Conservation (phyloP, 192 early-diverging fungal genomes). For the Chytriomyces confervae region DNA sequence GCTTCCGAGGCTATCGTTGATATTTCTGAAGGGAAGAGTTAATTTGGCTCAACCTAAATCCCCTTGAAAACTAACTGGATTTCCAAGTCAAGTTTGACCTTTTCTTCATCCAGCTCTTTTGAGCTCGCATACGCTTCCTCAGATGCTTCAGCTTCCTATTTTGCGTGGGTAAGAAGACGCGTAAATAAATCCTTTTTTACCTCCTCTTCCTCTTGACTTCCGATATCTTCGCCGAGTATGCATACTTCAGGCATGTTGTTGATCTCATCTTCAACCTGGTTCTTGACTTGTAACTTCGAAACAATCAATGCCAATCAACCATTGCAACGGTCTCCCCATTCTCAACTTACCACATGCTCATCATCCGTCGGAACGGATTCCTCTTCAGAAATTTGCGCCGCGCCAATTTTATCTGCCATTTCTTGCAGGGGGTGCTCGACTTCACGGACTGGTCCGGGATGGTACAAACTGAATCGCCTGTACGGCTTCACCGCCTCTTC, state of each 20-base stretch:
- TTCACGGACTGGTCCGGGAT: neutral
- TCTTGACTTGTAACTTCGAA: neutral
- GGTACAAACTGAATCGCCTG: conserved; percentile 1
- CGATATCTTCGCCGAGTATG: too few relatives aligned
- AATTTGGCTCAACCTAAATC: neutral
- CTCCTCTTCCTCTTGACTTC: neutral
- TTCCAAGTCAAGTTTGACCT: conserved; percentile 14
- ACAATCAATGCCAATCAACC: neutral
- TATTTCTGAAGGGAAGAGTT: neutral
- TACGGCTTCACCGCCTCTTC: neutral
- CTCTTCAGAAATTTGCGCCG: too few relatives aligned
- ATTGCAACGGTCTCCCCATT: too few relatives aligned
- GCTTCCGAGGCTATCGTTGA: conserved; percentile 20
- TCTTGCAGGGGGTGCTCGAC: neutral
- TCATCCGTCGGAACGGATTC: too few relatives aligned
- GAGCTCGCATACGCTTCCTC: neutral
- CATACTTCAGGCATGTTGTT: neutral
- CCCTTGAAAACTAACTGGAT: conserved; percentile 12
- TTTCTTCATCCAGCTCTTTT: conserved; percentile 1
- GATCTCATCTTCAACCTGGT: neutral
- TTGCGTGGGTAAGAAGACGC: neutral
- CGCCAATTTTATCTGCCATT: too few relatives aligned
- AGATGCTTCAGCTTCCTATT: neutral
- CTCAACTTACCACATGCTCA: too few relatives aligned
- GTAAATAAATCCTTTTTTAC: neutral